Evolutionary conservation across 225 moss, liverwort and hornwort species (phyloP).

Genomic region (Climacium dendroides): DNA sequence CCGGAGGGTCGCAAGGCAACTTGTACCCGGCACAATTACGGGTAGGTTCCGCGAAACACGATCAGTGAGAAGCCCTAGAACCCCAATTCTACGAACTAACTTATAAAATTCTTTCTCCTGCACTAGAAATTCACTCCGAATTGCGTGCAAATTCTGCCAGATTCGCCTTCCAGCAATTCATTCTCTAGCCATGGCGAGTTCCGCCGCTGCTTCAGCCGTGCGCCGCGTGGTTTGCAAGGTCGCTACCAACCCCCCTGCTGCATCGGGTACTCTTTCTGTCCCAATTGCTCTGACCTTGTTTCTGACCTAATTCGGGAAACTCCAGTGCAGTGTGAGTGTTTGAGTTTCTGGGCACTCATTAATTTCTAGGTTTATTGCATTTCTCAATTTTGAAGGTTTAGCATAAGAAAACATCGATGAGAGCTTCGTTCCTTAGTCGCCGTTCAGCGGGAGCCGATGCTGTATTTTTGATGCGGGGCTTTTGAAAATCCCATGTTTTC

Average conservation of each 20-base stretch:
- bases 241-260: not conserved
- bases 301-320: not conserved
- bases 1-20: not conserved
- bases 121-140: not conserved
- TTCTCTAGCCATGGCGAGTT: slow-evolving; percentile 2
- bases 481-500: not conserved
- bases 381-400: not conserved
- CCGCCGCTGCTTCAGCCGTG: slow-evolving; percentile 1
- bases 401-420: not conserved
- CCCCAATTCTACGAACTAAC: not conserved
- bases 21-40: not conserved
- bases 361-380: not conserved
- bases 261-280: not conserved
- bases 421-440: not conserved
- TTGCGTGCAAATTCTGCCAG: not conserved
- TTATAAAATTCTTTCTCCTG: not conserved
- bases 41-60: not conserved
- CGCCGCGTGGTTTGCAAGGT: slow-evolving; percentile 6
- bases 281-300: not conserved
- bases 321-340: not conserved
- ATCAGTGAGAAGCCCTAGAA: not conserved
- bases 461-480: not conserved
- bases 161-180: not conserved
- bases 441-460: not conserved
- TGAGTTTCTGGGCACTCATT: not conserved